These are phyloP conservation scores for Corchorus capsularis DNA, from an alignment of 345 rosid species.

Conservation along the genomic window DNA sequence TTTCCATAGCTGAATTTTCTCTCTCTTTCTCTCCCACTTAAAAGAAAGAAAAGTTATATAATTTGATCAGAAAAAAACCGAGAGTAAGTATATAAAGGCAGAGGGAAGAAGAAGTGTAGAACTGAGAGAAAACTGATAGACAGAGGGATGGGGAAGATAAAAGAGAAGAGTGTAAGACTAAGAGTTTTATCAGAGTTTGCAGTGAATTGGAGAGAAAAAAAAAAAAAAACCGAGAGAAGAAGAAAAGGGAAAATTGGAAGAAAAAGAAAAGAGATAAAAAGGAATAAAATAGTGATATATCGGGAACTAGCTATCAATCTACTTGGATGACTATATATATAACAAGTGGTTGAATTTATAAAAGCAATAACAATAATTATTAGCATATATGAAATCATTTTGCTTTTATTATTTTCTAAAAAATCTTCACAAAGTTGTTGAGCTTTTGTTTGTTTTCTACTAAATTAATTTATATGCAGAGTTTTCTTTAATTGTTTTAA, in stretches of 20 bases:
- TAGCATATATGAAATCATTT: constrained; percentile 10
- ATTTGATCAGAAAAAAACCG: neutral
- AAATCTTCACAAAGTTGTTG: constrained; percentile 25
- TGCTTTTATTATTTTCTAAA: neutral
- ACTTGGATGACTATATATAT: constrained; percentile 19
- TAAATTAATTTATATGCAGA: too few relatives aligned
- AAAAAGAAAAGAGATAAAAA: neutral
- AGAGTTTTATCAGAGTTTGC: constrained; percentile 49
- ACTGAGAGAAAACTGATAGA: constrained; percentile 16
- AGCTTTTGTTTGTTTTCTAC: constrained; percentile 18
- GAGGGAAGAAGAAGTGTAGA: constrained; percentile 8
- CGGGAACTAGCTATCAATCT: constrained; percentile 37
- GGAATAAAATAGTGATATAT: constrained; percentile 27
- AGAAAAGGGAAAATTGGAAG: neutral
- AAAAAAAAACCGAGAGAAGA: constrained; percentile 26
- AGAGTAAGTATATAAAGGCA: constrained; percentile 15
- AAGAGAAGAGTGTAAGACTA: constrained; percentile 33
- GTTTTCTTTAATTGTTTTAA: neutral
- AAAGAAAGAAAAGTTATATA: neutral
- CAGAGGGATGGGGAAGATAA: constrained; percentile 49
- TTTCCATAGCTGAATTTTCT: constrained; percentile 39
- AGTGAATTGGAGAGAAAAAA: constrained; percentile 27
- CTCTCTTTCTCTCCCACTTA: neutral
- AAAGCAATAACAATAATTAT: neutral
- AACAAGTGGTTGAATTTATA: constrained; percentile 26